Percentiles rank a stretch among this genome's conserved stretches.
Evolutionary conservation across 257 asterid genomes (phyloP).

Genomic region (Pogostemon cablin): DNA sequence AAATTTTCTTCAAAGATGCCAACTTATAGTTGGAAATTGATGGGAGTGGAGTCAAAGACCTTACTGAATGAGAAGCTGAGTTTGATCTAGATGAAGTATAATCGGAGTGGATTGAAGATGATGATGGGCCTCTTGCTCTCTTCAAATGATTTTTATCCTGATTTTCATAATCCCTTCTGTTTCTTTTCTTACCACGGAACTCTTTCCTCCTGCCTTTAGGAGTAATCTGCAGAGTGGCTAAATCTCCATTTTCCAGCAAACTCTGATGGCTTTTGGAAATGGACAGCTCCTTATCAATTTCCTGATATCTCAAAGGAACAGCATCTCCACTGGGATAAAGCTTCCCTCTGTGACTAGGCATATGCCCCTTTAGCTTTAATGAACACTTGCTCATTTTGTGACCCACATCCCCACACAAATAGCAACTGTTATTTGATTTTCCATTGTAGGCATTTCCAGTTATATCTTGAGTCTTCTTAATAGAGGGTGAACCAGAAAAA

Average conservation of each 20-base stretch:
- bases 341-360: slow-evolving; percentile 31
- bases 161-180: slow-evolving; percentile 31
- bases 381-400: slow-evolving; percentile 41
- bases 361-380: slow-evolving; percentile 26
- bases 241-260: slow-evolving; percentile 33
- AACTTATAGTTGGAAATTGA: slow-evolving; percentile 31
- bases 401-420: slow-evolving; percentile 44
- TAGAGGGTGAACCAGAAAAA: slow-evolving; percentile 22
- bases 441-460: slow-evolving; percentile 19
- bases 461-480: slow-evolving; percentile 30
- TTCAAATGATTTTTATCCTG: slow-evolving; percentile 35
- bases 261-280: slow-evolving; percentile 30
- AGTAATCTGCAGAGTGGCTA: slow-evolving; percentile 30
- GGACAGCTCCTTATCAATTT: slow-evolving; percentile 29
- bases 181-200: slow-evolving; percentile 40
- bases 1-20: slow-evolving; percentile 27
- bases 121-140: slow-evolving; percentile 42
- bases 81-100: slow-evolving; percentile 42
- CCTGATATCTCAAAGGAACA: slow-evolving; percentile 32
- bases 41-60: slow-evolving; percentile 27
- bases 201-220: slow-evolving; percentile 33
- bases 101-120: slow-evolving; percentile 46
- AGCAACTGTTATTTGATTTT: slow-evolving; percentile 35
- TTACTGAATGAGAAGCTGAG: slow-evolving; percentile 30
- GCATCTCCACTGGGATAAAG: slow-evolving; percentile 11